Conservation (phyloP, 306 rosid genomes). For the Benincasa hispida region DNA sequence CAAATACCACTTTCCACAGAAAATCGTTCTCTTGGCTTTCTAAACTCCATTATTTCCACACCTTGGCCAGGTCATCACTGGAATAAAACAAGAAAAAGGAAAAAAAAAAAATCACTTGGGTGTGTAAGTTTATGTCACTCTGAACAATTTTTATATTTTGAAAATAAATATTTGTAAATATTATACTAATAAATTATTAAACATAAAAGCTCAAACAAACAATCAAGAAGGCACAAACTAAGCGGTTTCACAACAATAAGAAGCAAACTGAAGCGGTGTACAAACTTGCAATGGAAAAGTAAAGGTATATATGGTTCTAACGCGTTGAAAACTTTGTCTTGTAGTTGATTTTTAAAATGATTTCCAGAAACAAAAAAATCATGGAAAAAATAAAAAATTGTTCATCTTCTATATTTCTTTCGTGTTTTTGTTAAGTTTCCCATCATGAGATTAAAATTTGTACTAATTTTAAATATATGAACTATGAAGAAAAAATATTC, state of each 20-base stretch:
- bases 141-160: background rate
- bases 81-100: slow-evolving; percentile 15
- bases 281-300: background rate
- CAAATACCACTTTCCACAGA: slow-evolving; percentile 43
- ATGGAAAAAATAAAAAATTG: background rate
- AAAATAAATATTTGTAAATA: background rate
- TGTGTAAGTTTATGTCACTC: background rate
- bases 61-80: slow-evolving; percentile 58
- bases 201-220: background rate
- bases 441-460: too few relatives aligned
- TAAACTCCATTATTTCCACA: slow-evolving; percentile 52
- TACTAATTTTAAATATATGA: too few relatives aligned
- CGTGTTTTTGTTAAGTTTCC: background rate
- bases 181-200: background rate
- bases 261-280: too few relatives aligned
- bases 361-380: background rate
- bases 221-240: background rate
- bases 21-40: slow-evolving; percentile 34
- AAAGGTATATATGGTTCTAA: background rate
- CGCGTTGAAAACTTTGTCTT: background rate
- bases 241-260: too few relatives aligned
- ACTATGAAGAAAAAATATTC: background rate
- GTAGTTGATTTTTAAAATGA: background rate
- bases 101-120: background rate
- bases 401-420: background rate